These are phyloP conservation scores for Entomophthora muscae DNA, from an alignment of 371 early-diverging fungal genomes.

Conservation along the genomic window DNA sequence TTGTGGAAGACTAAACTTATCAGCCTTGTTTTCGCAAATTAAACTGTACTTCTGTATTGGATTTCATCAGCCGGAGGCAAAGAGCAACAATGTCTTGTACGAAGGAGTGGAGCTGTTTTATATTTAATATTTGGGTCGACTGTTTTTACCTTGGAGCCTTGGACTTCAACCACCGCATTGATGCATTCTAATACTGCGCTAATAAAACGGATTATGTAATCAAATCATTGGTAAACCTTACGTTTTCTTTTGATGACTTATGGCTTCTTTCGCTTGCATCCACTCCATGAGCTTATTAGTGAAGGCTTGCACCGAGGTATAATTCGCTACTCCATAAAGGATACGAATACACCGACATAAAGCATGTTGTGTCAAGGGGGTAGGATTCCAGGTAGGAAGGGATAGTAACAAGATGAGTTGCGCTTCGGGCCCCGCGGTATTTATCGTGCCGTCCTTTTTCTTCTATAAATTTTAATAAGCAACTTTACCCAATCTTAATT, in stretches of 20 bases:
- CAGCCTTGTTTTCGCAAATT: background rate
- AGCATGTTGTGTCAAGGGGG: background rate
- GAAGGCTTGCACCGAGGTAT: background rate
- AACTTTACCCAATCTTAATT: no score
- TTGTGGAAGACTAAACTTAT: background rate
- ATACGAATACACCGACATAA: conserved; percentile 3
- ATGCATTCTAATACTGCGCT: conserved; percentile 5
- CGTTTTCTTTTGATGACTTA: conserved; percentile 6
- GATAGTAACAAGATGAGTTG: conserved; percentile 5
- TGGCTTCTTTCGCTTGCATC: conserved; percentile 5
- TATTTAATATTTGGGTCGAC: background rate
- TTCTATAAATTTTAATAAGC: no score
- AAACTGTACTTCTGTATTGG: conserved; percentile 1
- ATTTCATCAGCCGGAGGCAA: background rate
- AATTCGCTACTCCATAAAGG: background rate
- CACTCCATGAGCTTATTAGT: background rate
- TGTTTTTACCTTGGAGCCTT: conserved; percentile 1
- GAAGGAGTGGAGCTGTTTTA: background rate
- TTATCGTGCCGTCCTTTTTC: background rate
- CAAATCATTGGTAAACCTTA: background rate
- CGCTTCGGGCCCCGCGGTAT: background rate
- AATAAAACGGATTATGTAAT: background rate
- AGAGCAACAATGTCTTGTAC: background rate
- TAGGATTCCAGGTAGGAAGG: conserved; percentile 7
- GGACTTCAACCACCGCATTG: background rate